Percentiles rank a stretch among this genome's conserved stretches.
phyloP scores from a whole-genome alignment of 169 alveolate genomes.

The Plasmodium billcollinsi region DNA sequence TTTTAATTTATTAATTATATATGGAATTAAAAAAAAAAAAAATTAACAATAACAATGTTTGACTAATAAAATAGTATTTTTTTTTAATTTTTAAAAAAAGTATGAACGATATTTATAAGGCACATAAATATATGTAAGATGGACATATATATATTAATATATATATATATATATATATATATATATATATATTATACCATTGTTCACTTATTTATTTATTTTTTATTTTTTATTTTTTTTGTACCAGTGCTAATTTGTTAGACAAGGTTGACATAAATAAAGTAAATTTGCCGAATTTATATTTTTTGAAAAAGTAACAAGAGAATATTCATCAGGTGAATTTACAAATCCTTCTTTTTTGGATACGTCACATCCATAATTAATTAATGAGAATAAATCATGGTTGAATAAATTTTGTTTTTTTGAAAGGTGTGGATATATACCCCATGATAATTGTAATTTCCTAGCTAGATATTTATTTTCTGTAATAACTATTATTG shows the following conservation, averaged over 20 bases:
- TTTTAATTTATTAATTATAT: no score
- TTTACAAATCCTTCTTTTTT: slow-evolving; percentile 66
- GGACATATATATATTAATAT: background rate
- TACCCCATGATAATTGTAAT: slow-evolving; percentile 85
- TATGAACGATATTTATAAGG: no score
- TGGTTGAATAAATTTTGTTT: background rate
- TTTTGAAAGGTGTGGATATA: slow-evolving; percentile 80
- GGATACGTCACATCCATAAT: slow-evolving; percentile 69
- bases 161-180: background rate
- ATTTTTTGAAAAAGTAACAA: slow-evolving; percentile 71
- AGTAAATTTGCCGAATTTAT: slow-evolving; percentile 70
- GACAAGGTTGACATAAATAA: slow-evolving; percentile 67
- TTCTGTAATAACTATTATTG: slow-evolving; percentile 81
- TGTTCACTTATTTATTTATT: background rate
- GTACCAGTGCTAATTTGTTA: background rate
- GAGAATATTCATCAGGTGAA: slow-evolving; percentile 66
- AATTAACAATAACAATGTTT: no score
- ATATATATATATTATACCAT: background rate
- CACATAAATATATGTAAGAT: background rate
- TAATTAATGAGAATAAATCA: slow-evolving; percentile 54
- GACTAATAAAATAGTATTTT: no score
- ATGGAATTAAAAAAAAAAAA: no score
- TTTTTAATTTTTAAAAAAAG: no score
- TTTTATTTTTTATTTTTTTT: background rate
- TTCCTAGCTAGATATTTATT: slow-evolving; percentile 79